Evolutionary conservation across 768 basidiomycete genomes (phyloP).

Genomic region (Lentinus tigrinus): DNA sequence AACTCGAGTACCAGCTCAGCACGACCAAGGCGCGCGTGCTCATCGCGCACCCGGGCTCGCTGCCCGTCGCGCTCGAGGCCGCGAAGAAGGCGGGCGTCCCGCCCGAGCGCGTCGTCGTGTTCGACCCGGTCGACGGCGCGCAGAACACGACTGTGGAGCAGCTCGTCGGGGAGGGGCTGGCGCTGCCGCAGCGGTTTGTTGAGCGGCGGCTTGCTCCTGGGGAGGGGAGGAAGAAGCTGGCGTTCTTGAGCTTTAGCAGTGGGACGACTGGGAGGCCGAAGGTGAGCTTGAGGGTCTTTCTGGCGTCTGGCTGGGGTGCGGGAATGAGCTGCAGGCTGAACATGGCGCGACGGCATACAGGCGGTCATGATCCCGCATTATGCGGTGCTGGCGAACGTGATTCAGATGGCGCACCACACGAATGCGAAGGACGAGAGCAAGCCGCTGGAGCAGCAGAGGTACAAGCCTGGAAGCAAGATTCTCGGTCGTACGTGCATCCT

Average conservation of each 20-base stretch:
- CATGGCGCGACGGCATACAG: constrained; percentile 48
- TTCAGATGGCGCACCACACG: constrained; percentile 26
- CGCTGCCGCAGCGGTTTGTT: constrained; percentile 37
- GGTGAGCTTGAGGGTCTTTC: too few relatives aligned
- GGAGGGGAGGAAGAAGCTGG: constrained; percentile 68
- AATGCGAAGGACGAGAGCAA: constrained; percentile 33
- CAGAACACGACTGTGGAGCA: constrained; percentile 40
- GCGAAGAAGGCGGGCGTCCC: constrained; percentile 22
- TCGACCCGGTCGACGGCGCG: constrained; percentile 20
- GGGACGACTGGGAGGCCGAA: constrained; percentile 78
- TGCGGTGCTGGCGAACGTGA: constrained; percentile 33
- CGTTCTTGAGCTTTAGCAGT: constrained; percentile 72
- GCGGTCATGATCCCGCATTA: constrained; percentile 43
- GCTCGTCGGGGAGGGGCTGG: constrained; percentile 50
- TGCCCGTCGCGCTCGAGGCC: constrained; percentile 23
- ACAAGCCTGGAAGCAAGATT: constrained; percentile 55
- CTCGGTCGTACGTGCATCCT: constrained; percentile 44
- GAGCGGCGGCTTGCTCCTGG: constrained; percentile 54
- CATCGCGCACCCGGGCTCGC: constrained; percentile 24
- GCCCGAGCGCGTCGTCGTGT: constrained; percentile 21
- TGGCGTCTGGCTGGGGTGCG: constrained; percentile 26
- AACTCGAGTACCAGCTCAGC: constrained; percentile 32
- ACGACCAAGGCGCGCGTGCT: constrained; percentile 26
- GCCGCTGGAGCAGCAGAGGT: constrained; percentile 38
- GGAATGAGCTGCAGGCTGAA: constrained; percentile 41